Evolutionary conservation across 2,329 filamentous ascomycete genomes (phyloP), one percentile per base, ranked within the genome.

Genomic region (Verticillium albo-atrum): DNA sequence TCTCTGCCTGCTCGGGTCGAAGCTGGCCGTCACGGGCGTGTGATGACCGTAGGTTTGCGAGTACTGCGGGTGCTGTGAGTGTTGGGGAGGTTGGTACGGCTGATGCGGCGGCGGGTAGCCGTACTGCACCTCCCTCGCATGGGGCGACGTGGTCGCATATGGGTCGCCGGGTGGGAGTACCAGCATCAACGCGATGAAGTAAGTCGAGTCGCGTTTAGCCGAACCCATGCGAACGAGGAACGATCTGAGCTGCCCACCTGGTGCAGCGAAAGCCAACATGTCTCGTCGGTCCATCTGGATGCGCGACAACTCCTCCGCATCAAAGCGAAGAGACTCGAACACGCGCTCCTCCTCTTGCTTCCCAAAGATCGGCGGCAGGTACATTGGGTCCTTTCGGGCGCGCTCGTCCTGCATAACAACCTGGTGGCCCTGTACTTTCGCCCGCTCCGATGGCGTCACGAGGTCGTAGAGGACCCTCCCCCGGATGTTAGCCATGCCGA

Each of bases 361-460:
- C 37, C 77, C 79, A 61, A 84, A 79, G n/a, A 88, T 88, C 2
- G 86, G 86, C 4, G 86, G 85, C 23, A 88, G 75, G 67, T 88
- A 88, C 53, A 84, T 85, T 20, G 85, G 85, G 30, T 86, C 83
- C 58, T 79, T 83, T 64, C 79, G 75, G 32, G 77, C 74, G 61
- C 85, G 84, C 64, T 89, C 85, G 17, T 82, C 80, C 57, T 84
- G 78, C 54, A 89, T 75, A 56, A 78, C 76, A 54, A 76, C 76
- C 64, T 83, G 81, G 52, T 87, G 71, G 9, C 72, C 72, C 47
- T 74, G 66, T 4, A 86, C 73, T 61, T 79, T 84, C 1, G 84
- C 81, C 14, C 79, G 77, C 53, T 89, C 86, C 30, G 71, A 71
- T 1, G 76, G 68, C 35, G 74, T 72, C 7, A 87, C 75, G n/a